Evolutionary conservation across 2,329 filamentous ascomycete genomes (phyloP), one percentile per base, ranked within the genome.

Genomic region (Penicillium crustosum): DNA sequence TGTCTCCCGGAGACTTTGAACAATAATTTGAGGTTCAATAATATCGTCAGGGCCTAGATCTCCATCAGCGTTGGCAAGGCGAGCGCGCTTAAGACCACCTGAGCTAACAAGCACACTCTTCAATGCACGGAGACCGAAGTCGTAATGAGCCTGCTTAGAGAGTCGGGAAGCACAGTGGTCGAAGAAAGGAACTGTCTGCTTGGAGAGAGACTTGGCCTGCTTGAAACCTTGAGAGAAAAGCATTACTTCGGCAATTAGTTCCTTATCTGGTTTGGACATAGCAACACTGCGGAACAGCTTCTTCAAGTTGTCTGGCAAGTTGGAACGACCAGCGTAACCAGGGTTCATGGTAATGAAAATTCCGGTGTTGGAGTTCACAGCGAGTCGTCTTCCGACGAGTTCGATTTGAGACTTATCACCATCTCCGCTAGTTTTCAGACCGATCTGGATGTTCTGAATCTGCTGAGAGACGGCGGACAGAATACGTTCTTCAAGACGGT

Each of bases 341-440:
- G 94, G 94, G 75, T 99, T 99, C 95, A 99, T 99, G 39, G 94
- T 99, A 74, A 99, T 99, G 81, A 99, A 99, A 73, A 99, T 94
- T 67, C 94, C 94, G 50, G 95, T 97, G 73, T 97, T 96, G 60
- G 84, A 83, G 70, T 96, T 95, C 65, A 99, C 94, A 62, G 83
- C 86, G 48, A 99, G 83, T 66, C 95, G 92, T 55, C 94, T 90
- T 49, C 93, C 93, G 53, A 97, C 90, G 21, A 99, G 82, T 74
- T 99, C 94, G 66, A 99, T 97, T 72, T 97, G 90, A 2, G 91
- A 82, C 72, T 90, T 91, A 7, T 89, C 86, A 67, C 97, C 90
- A 55, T 91, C 87, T 8, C 81, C 88, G 35, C 89, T 88, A 73
- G 93, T 91, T 73, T 93, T 93, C 54, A 99, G 81, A 57, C 95